These are phyloP conservation scores for Crithidia fasciculata DNA, from an alignment of 208 protist species.

Conservation along the genomic window DNA sequence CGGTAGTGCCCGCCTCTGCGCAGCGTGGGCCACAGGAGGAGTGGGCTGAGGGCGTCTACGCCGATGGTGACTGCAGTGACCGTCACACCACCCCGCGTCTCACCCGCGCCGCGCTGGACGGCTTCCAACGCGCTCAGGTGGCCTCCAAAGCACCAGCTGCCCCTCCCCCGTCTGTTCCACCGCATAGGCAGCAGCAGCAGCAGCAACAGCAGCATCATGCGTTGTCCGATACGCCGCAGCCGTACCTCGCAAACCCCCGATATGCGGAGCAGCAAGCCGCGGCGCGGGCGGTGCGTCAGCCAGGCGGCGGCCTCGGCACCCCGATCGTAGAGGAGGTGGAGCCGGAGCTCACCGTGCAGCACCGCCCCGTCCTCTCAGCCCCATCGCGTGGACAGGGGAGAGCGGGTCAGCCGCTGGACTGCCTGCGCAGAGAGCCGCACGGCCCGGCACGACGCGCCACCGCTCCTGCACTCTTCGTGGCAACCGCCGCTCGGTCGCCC, in stretches of 20 bases:
- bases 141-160: neutral
- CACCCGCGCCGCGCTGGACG: conserved; percentile 16
- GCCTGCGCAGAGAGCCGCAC: no score
- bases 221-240: neutral
- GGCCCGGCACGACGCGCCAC: neutral
- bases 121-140: conserved; percentile 11
- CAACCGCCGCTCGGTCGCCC: neutral
- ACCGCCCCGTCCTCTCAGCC: conserved; percentile 8
- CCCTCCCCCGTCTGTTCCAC: neutral
- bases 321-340: conserved; percentile 9
- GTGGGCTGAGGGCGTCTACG: neutral
- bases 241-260: conserved; percentile 13
- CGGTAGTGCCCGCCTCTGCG: neutral
- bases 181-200: neutral
- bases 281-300: neutral
- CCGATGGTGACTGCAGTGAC: no score
- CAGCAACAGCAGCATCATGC: neutral
- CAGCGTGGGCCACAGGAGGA: neutral
- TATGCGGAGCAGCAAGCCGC: conserved; percentile 17
- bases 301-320: neutral
- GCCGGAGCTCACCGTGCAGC: neutral
- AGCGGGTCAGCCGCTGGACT: neutral
- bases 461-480: neutral
- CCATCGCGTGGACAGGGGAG: neutral
- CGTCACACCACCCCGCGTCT: conserved; percentile 3